These are phyloP conservation scores for Trypanosoma avium DNA, from an alignment of 208 protist species.

Conservation along the genomic window DNA sequence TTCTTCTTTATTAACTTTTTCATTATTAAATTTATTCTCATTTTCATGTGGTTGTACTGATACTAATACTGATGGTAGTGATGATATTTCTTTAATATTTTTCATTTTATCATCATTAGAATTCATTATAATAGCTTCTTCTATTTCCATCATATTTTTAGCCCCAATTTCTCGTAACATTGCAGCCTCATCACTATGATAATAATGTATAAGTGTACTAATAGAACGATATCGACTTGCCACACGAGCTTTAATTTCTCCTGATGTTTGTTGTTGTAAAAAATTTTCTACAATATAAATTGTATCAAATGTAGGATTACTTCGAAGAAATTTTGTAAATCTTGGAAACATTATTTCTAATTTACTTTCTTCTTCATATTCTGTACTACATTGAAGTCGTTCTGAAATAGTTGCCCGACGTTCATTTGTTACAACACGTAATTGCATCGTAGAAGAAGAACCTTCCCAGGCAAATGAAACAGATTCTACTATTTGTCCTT, in stretches of 20 bases:
- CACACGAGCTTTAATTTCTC: conserved; percentile 29
- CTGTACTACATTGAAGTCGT: conserved; percentile 15
- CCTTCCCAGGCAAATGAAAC: conserved; percentile 25
- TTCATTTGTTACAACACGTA: conserved; percentile 75
- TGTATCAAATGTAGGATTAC: conserved; percentile 36
- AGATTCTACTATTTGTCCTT: not conserved
- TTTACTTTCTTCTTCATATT: conserved; percentile 29
- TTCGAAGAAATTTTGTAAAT: conserved; percentile 37
- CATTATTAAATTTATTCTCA: not conserved
- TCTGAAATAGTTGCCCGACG: conserved; percentile 34
- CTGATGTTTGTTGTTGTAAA: conserved; percentile 22
- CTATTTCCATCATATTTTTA: conserved; percentile 31
- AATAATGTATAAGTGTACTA: conserved; percentile 65
- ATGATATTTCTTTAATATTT: too few species aligned
- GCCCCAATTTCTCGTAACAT: conserved; percentile 59
- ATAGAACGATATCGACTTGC: conserved; percentile 48
- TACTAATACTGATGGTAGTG: too few species aligned
- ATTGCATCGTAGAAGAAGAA: conserved; percentile 51
- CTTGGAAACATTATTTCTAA: conserved; percentile 60
- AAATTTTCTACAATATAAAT: conserved; percentile 38
- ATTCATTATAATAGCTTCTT: not conserved
- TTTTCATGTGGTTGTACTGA: too few species aligned
- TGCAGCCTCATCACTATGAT: conserved; percentile 55
- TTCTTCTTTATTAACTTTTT: not conserved
- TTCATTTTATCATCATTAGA: not conserved